phyloP scores from a whole-genome alignment of 1,139 yeast genomes.

The Fermentozyma sake region DNA sequence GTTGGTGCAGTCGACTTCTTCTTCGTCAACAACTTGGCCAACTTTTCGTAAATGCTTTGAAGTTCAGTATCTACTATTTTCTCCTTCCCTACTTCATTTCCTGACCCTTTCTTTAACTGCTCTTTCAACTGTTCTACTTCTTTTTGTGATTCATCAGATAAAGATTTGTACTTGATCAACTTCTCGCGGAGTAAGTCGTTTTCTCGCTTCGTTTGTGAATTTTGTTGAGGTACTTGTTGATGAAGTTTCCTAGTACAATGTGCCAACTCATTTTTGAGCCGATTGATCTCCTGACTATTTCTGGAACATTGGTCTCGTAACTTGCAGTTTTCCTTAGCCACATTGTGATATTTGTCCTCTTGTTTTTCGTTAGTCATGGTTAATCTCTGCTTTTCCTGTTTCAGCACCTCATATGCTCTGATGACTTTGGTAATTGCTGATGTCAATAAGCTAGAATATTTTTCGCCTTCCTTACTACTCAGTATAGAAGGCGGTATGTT shows the following conservation, averaged over 20 bases:
- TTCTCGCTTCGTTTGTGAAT: constrained; percentile 19
- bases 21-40: not conserved
- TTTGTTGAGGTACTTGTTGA: constrained; percentile 12
- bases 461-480: constrained; percentile 24
- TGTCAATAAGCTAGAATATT: constrained; percentile 17
- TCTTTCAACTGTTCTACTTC: constrained; percentile 6
- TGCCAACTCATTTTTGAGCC: constrained; percentile 7
- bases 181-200: constrained; percentile 29
- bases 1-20: not conserved
- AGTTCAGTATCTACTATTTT: not conserved
- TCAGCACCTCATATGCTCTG: constrained; percentile 11
- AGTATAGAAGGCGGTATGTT: constrained; percentile 19
- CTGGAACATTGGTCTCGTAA: constrained; percentile 1
- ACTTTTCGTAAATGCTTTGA: not conserved
- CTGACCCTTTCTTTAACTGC: not conserved
- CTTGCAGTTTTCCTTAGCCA: constrained; percentile 3
- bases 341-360: constrained; percentile 1
- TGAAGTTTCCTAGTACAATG: constrained; percentile 9
- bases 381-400: no score
- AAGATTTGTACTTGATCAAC: constrained; percentile 29
- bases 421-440: constrained; percentile 22
- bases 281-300: not conserved
- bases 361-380: no score
- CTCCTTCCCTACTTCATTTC: no score
- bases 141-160: constrained; percentile 19